phyloP scores from a whole-genome alignment of 495 filamentous ascomycete species.

The Xylaria venustula region DNA sequence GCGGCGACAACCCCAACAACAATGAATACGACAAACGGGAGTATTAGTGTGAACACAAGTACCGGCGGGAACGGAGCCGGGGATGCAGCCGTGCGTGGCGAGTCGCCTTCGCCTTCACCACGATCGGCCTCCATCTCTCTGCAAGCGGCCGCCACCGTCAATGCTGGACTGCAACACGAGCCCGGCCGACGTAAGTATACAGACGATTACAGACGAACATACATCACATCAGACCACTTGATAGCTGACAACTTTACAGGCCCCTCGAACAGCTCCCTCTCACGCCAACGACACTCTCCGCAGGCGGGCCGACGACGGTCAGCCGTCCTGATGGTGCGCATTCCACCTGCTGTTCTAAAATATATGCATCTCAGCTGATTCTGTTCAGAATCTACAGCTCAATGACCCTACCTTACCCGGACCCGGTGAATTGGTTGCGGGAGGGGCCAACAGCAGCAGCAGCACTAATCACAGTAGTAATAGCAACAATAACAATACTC shows the following conservation, averaged over 20 bases:
- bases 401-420: conserved; percentile 63
- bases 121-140: conserved; percentile 62
- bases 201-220: too few species aligned
- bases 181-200: conserved; percentile 49
- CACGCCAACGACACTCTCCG: conserved; percentile 53
- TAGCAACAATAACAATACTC: too few species aligned
- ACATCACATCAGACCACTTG: too few species aligned
- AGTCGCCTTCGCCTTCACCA: conserved; percentile 53
- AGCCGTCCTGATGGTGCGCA: conserved; percentile 55
- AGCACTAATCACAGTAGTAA: conserved; percentile 30
- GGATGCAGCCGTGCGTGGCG: conserved; percentile 36
- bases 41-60: background rate
- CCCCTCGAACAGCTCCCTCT: conserved; percentile 54
- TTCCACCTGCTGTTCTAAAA: too few species aligned
- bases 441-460: conserved; percentile 30
- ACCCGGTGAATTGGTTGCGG: conserved; percentile 61
- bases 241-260: too few species aligned
- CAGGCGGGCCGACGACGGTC: conserved; percentile 63
- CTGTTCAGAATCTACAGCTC: conserved; percentile 58
- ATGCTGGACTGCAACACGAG: conserved; percentile 65
- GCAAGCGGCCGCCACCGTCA: conserved; percentile 66
- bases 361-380: too few species aligned
- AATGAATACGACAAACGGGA: background rate
- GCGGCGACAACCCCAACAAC: conserved; percentile 22
- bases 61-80: conserved; percentile 20